Evolutionary conservation across 352 stramenopile genomes (phyloP), one percentile per base, ranked within the genome.

Genomic region (Phytophthora hibernalis): DNA sequence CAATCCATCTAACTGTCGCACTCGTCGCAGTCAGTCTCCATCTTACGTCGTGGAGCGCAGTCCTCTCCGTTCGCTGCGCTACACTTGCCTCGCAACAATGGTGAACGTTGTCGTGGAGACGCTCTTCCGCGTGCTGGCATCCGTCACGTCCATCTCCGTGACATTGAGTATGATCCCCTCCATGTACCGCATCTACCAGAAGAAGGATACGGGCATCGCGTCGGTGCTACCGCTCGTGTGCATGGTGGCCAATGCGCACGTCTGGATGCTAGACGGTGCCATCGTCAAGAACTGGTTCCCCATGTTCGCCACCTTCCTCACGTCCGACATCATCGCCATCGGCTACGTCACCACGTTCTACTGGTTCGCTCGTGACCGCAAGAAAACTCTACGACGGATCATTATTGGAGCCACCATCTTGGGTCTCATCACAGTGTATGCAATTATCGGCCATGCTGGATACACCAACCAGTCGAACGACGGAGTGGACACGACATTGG

Each of bases 271-370:
- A 30, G 52, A 80, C 58, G 69, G 75, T 16, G 50, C 60, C 42
- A 54, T 79, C 22, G 64, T 65, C 18, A 49, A 68, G 43, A 74
- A 77, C 40, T 76, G 60, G 60, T 81, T 83, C 70, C 75, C 75
- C 8, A 70, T 80, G 57, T 77, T 80, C 24, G 71, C 68, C 61
- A 74, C 72, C 35, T 78, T 77, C 50, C 24, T 28, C 24, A 28
- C 24, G 24, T 28, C 24, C 24, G 24, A 28, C 24, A 74, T 49
- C 24, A 28, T 28, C 24, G 24, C 24, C 24, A 68, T 61, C 3
- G 66, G 54, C 45, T 68, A 80, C 55, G 8, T 80, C 6, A 48
- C 49, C 15, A 48, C 71, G 0, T 78, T 76, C 49, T 43, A 61
- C 38, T 73, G 64, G 28, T 80, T 61, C 57, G 69, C 65, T 1